Conservation (phyloP, 345 rosid genomes). For the Populus ilicifolia region DNA sequence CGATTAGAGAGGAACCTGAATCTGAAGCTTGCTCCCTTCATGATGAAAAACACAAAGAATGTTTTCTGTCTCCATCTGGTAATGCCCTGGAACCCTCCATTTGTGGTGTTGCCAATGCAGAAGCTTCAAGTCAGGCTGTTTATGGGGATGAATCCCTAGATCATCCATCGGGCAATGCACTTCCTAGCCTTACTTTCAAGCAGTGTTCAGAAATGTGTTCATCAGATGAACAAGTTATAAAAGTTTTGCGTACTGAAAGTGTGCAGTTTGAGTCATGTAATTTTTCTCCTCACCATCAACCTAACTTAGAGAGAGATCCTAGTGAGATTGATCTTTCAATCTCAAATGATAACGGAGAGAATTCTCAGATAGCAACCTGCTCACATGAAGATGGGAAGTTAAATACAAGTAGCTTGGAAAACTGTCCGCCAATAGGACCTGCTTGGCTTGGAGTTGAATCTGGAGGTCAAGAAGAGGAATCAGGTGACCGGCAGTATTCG, state of each 20-base stretch:
- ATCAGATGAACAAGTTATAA: neutral
- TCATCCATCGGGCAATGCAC: neutral
- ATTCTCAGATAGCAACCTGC: neutral
- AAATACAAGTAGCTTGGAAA: constrained; percentile 7
- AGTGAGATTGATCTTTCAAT: neutral
- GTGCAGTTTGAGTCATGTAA: constrained; percentile 10
- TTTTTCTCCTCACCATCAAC: constrained; percentile 9
- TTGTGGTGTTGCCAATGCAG: neutral
- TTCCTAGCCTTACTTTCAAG: neutral
- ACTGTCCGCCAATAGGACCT: constrained; percentile 1
- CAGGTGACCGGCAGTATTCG: constrained; percentile 1
- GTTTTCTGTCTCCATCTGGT: constrained; percentile 1
- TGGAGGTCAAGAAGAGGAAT: constrained; percentile 12
- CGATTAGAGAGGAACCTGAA: constrained; percentile 11
- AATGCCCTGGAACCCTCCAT: neutral
- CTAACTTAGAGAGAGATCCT: neutral
- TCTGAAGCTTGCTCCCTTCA: constrained; percentile 15
- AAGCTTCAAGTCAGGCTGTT: neutral
- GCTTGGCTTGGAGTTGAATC: constrained; percentile 10
- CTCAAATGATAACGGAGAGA: neutral
- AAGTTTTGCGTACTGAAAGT: constrained; percentile 5
- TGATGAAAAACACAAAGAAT: neutral
- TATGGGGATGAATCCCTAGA: neutral
- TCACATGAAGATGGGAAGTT: neutral
- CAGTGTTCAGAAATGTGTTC: constrained; percentile 3